Percentiles rank a stretch among this genome's conserved stretches.
Evolutionary conservation across 1,284 basidiomycete species (phyloP).

Genomic region (Cerrena zonata): DNA sequence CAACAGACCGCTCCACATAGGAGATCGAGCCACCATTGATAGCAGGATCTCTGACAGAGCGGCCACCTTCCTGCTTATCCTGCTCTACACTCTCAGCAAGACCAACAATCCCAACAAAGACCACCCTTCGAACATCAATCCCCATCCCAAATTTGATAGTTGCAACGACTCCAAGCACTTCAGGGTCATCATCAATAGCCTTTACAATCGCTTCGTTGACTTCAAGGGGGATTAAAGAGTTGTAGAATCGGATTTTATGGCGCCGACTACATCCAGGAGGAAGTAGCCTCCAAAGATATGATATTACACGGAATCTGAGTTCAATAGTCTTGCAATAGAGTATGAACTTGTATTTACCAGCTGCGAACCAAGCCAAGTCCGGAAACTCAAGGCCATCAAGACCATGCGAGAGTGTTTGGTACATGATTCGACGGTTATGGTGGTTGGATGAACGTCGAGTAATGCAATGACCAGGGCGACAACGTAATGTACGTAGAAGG

Average conservation of each 20-base stretch:
- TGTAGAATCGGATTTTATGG: not conserved
- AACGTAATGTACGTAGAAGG: conserved; percentile 17
- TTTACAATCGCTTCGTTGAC: not conserved
- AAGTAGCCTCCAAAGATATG: not conserved
- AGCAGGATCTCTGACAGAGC: conserved; percentile 6
- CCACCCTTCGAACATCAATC: conserved; percentile 20
- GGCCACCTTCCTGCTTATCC: conserved; percentile 19
- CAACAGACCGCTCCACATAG: conserved; percentile 1
- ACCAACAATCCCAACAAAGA: conserved; percentile 19
- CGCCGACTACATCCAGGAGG: not conserved
- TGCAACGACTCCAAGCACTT: conserved; percentile 18
- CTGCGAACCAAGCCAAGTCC: conserved; percentile 26
- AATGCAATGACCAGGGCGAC: not conserved
- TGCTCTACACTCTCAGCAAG: conserved; percentile 15
- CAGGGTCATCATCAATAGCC: conserved; percentile 16
- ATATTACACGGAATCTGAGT: conserved; percentile 15
- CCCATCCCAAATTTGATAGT: conserved; percentile 23
- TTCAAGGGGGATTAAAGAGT: not conserved
- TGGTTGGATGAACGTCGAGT: conserved; percentile 21
- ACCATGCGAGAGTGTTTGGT: conserved; percentile 18
- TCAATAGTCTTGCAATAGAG: conserved; percentile 26
- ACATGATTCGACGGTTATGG: conserved; percentile 23
- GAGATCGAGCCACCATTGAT: not conserved
- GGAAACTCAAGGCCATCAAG: conserved; percentile 19
- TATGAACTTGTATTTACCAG: conserved; percentile 16